These are phyloP conservation scores for Paratinospora sagittata DNA, from an alignment of 164 flowering plant species.

Conservation along the genomic window DNA sequence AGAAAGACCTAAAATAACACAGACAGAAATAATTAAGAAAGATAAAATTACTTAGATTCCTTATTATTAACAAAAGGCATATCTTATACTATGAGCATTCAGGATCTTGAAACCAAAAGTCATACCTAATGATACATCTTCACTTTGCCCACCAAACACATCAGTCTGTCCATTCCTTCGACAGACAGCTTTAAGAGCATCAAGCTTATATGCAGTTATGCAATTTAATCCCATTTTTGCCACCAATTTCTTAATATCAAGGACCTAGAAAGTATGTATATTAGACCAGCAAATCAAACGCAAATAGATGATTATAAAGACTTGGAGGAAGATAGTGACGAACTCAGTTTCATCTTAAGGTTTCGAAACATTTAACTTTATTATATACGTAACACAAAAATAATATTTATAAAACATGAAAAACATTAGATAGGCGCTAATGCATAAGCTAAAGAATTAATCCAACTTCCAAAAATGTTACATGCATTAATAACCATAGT, in stretches of 20 bases:
- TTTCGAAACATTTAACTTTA: too few relatives aligned
- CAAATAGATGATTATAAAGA: neutral
- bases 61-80: slow-evolving; percentile 7
- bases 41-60: too few relatives aligned
- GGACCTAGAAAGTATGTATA: slow-evolving; percentile 40
- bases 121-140: slow-evolving; percentile 11
- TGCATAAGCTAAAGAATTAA: too few relatives aligned
- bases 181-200: slow-evolving; percentile 87
- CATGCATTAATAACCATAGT: neutral
- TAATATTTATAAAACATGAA: too few relatives aligned
- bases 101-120: slow-evolving; percentile 15
- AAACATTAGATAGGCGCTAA: too few relatives aligned
- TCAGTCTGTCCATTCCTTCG: slow-evolving; percentile 25
- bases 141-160: slow-evolving; percentile 5
- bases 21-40: too few relatives aligned
- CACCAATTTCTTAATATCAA: slow-evolving; percentile 78
- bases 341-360: neutral
- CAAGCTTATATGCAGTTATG: slow-evolving; percentile 69
- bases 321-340: neutral
- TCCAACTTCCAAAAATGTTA: neutral
- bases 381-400: too few relatives aligned
- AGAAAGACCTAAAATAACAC: too few relatives aligned
- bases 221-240: slow-evolving; percentile 79
- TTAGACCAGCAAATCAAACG: slow-evolving; percentile 4
- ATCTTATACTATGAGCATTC: neutral